A percentile compares a stretch with the other conserved stretches of the same genome.
phyloP scores from a whole-genome alignment of 83 land plant species.

The Picea abies region DNA sequence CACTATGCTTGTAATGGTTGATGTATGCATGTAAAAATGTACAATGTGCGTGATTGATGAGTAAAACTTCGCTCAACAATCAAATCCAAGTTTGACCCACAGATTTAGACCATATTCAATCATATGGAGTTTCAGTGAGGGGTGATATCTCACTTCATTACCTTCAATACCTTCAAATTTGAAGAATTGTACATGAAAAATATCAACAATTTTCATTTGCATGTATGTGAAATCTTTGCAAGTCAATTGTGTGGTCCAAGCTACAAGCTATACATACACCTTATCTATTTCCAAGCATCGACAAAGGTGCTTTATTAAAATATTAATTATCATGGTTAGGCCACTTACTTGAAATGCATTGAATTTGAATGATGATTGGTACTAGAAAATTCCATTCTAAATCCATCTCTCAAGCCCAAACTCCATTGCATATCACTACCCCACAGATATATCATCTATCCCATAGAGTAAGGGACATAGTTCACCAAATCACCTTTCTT shows the following conservation, averaged over 20 bases:
- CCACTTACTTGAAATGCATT: slow-evolving; percentile 53
- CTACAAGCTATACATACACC: slow-evolving; percentile 17
- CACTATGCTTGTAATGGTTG: too few species aligned
- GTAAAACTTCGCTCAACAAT: neutral
- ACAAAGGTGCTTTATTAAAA: neutral
- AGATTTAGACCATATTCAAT: slow-evolving; percentile 12
- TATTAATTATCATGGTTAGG: neutral
- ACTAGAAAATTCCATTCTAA: slow-evolving; percentile 38
- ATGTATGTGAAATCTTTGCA: slow-evolving; percentile 52
- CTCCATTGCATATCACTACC: slow-evolving; percentile 52
- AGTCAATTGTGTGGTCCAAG: slow-evolving; percentile 47
- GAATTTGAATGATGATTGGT: slow-evolving; percentile 56
- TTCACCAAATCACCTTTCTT: slow-evolving; percentile 55
- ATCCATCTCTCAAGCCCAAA: slow-evolving; percentile 67
- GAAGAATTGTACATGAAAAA: slow-evolving; percentile 37
- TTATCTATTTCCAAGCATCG: neutral
- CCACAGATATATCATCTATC: slow-evolving; percentile 68
- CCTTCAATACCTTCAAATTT: slow-evolving; percentile 27
- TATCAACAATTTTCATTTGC: slow-evolving; percentile 54
- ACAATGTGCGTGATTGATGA: too few species aligned
- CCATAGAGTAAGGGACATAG: slow-evolving; percentile 66
- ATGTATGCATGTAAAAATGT: too few species aligned
- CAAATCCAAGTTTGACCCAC: neutral
- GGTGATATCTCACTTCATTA: slow-evolving; percentile 31
- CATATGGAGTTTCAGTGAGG: slow-evolving; percentile 41